Evolutionary conservation across 2,329 filamentous ascomycete species (phyloP).

Genomic region (Aureobasidium subglaciale): DNA sequence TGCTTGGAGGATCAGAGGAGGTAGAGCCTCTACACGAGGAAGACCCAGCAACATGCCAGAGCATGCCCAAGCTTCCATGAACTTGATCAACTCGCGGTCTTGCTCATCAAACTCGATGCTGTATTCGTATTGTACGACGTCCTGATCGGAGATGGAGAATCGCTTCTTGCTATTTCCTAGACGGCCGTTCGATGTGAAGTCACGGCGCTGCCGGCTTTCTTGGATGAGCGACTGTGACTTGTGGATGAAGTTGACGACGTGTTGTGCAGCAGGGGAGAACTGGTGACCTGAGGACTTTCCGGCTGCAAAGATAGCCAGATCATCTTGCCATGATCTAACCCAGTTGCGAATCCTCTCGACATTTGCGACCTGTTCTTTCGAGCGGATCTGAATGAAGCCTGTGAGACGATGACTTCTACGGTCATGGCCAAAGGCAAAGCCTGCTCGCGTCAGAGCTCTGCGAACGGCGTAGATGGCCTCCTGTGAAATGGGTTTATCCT

Average conservation of each 20-base stretch:
- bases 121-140: slow-evolving; percentile 21
- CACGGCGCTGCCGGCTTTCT: slow-evolving; percentile 33
- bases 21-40: slow-evolving; percentile 53
- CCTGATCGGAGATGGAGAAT: slow-evolving; percentile 20
- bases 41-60: slow-evolving; percentile 46
- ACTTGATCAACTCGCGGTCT: slow-evolving; percentile 55
- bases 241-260: slow-evolving; percentile 34
- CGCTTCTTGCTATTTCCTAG: slow-evolving; percentile 34
- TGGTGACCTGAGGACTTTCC: not conserved
- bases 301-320: slow-evolving; percentile 29
- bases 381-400: slow-evolving; percentile 57
- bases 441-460: slow-evolving; percentile 53
- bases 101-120: slow-evolving; percentile 38
- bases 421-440: slow-evolving; percentile 55
- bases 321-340: slow-evolving; percentile 49
- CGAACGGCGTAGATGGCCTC: slow-evolving; percentile 58
- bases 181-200: slow-evolving; percentile 27
- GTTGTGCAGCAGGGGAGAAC: slow-evolving; percentile 15
- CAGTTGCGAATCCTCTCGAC: slow-evolving; percentile 46
- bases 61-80: slow-evolving; percentile 62
- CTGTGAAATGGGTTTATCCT: slow-evolving; percentile 23
- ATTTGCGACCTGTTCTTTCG: slow-evolving; percentile 46
- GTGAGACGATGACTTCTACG: slow-evolving; percentile 43
- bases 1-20: slow-evolving; percentile 57
- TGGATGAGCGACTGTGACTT: slow-evolving; percentile 36